Conservation (phyloP, 2,329 filamentous ascomycete species). For the Hysterium pulicare region DNA sequence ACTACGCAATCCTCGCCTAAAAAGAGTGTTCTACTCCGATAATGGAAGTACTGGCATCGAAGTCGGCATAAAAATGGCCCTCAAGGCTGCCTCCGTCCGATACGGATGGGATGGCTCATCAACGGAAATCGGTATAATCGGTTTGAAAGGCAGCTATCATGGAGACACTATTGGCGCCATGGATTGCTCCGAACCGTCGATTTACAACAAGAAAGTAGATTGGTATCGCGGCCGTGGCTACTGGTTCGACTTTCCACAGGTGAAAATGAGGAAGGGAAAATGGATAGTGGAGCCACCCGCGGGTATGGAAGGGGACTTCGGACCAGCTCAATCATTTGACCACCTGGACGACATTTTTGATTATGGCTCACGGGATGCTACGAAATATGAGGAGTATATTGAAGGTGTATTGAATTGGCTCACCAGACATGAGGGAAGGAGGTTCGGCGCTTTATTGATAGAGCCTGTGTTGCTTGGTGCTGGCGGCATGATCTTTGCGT, state of each 20-base stretch:
- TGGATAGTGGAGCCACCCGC: constrained; percentile 63
- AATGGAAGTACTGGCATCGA: constrained; percentile 82
- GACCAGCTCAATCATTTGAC: constrained; percentile 35
- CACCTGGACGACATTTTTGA: constrained; percentile 35
- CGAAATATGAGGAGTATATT: constrained; percentile 60
- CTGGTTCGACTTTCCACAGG: constrained; percentile 77
- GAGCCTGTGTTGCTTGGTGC: constrained; percentile 79
- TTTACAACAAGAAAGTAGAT: constrained; percentile 78
- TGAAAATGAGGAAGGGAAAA: constrained; percentile 62
- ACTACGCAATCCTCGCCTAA: constrained; percentile 62
- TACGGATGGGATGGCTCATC: constrained; percentile 62
- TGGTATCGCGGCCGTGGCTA: constrained; percentile 78
- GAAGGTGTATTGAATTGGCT: constrained; percentile 52
- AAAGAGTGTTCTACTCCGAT: constrained; percentile 76
- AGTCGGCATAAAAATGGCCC: constrained; percentile 80
- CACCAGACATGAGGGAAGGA: constrained; percentile 54
- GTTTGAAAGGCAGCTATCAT: constrained; percentile 77
- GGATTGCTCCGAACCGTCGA: constrained; percentile 76
- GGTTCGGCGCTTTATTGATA: constrained; percentile 74
- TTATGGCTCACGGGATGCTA: constrained; percentile 37
- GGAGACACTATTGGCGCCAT: constrained; percentile 86
- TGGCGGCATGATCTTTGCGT: constrained; percentile 79
- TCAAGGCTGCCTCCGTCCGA: constrained; percentile 63
- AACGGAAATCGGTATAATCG: constrained; percentile 64
- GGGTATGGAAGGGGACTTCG: constrained; percentile 47